phyloP scores from a whole-genome alignment of 202 grass and related monocot genomes.

The Setaria italica region DNA sequence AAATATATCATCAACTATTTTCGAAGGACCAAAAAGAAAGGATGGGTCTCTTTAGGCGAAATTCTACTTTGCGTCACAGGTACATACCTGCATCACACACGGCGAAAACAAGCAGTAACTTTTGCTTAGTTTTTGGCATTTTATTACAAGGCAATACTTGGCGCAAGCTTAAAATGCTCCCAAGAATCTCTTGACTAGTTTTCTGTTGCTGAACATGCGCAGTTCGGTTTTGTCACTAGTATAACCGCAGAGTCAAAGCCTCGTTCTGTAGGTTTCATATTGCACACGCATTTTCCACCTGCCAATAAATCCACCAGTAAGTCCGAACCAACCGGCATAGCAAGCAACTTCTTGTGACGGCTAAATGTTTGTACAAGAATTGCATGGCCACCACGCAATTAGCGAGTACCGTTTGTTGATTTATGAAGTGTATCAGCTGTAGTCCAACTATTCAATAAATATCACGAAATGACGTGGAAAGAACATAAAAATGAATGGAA shows the following conservation, averaged over 20 bases:
- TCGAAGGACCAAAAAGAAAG: slow-evolving; percentile 66
- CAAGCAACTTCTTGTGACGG: background rate
- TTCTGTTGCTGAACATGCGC: background rate
- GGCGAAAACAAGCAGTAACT: background rate
- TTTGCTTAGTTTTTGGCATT: background rate
- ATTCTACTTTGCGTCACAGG: slow-evolving; percentile 78
- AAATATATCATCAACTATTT: slow-evolving; percentile 79
- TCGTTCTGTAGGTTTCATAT: background rate
- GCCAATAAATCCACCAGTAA: background rate
- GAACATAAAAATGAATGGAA: background rate
- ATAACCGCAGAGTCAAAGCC: background rate
- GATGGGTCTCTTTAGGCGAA: slow-evolving; percentile 76
- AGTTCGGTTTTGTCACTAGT: background rate
- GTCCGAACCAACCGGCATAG: background rate
- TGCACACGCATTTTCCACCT: background rate
- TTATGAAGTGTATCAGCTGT: background rate
- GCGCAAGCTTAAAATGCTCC: background rate
- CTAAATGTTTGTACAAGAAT: background rate
- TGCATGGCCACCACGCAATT: background rate
- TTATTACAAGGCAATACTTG: background rate
- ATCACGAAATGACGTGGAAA: background rate
- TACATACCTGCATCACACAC: background rate
- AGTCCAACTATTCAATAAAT: background rate
- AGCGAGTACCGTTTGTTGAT: background rate
- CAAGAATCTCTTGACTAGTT: background rate